Base-by-base conservation (phyloP, 345 rosid genomes). In the Murraya paniculata region DNA sequence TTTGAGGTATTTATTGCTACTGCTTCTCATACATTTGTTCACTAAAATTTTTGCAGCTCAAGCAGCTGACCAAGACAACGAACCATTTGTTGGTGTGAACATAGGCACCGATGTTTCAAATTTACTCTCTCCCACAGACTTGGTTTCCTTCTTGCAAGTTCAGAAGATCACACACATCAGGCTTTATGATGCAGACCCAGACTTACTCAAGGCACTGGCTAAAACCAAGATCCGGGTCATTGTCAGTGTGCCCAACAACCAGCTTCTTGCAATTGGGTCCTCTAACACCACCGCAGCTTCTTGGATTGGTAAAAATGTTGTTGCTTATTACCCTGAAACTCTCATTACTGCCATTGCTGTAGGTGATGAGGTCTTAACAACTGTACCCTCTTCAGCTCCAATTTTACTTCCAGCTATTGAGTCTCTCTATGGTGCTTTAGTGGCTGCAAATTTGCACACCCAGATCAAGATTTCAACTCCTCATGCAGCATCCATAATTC, bases 401-500 rank as follows among this genome's bases (percentile, higher is more conserved):
- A 67, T 96, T 80, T 80, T 96, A 21, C 65, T 94, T 56, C 94
- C 98, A 18, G 99, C 99, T 1, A 92, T 96, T 71, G 89, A 94
- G 83, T 89, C 94, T 53, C 85, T 96, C 8, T 94, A 94, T 84
- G 81, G 87, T 82, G 98, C 97, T 84, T 89, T 96, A 41, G 98
- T 91, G 71, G 94, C 99, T 70, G 91, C 97, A 3, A 92, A 96
- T 86, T 91, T 96, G 85, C 95, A 94, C 74, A 79, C 90, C 81
- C 89, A 81, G 85, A 90, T 96, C 84, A 94, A 90, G 84, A 86
- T 94, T 74, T 96, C 99, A n/a, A 96, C 98, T 11, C 99, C 98
- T 25, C 93, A 90, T 79, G 92, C 98, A 0, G 95, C 97, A 71
- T 94, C 98, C 0, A 81, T 96, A 2, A 77, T 96, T 72, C 94